Evolutionary conservation across 225 moss, liverwort and hornwort genomes (phyloP), one percentile per base, ranked within the genome.

Genomic region (Sphagnum contortum): DNA sequence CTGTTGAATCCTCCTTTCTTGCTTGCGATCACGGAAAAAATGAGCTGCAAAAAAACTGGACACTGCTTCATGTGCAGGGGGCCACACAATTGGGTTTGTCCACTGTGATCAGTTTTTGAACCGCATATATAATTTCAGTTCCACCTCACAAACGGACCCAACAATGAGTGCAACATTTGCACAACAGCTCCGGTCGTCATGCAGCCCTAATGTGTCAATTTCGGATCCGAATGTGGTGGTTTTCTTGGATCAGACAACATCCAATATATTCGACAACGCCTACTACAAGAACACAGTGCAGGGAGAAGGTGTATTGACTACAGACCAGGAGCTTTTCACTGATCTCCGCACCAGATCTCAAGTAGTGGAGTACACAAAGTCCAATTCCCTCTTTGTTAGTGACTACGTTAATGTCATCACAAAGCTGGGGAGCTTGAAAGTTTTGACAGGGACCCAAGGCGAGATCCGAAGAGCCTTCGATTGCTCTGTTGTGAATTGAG

Each of bases 1-100:
- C 29, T 29, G 29, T 29, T 29, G 29, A 29, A 29, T 29, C 65
- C n/a, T 4, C 44, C 12, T 29, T 29, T 29, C 29, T 29, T 29
- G 29, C 29, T 29, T 29, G 29, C 29, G 29, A 29, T 29, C 29
- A 29, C 29, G 29, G 29, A 29, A 29, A 29, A 29, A 29, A 29
- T 29, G 29, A 29, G 29, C 29, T 29, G 29, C 29, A 29, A 29
- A 29, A 29, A 29, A 29, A 29, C 29, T 29, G 29, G 29, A 29
- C 29, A 29, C 29, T 29, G 29, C 29, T 29, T 29, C 29, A 29
- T 29, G 29, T 57, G 47, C 66, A 73, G 82, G 82, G 46, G 79
- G 70, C 45, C 82, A 83, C 52, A 83, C 82, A 5, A 5, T 83
- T 11, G 82, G 82, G 3, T 65, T 64, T 57, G 82, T 73, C 3